A percentile compares a stretch with the other conserved stretches of the same genome.
Evolutionary conservation across 345 rosid genomes (phyloP).

Genomic region (Ceriops decandra): DNA sequence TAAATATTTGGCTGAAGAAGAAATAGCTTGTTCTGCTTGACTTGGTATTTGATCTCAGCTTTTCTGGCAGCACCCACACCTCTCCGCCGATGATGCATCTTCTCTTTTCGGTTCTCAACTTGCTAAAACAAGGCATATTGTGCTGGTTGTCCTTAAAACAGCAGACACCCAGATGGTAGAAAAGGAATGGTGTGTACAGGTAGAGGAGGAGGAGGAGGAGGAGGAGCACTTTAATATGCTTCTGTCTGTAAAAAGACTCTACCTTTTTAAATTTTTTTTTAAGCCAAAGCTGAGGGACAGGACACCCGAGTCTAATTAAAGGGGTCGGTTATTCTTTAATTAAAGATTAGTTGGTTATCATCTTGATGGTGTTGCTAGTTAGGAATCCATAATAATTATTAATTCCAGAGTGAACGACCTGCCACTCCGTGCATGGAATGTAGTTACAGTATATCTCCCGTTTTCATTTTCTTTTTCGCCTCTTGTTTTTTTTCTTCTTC

Average conservation of each 20-base stretch:
- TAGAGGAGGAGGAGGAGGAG: background rate
- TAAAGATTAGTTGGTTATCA: no score
- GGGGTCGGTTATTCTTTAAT: no score
- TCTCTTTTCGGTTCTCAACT: conserved; percentile 33
- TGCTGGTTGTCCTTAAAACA: conserved; percentile 51
- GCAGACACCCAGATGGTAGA: conserved; percentile 39
- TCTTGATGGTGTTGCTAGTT: no score
- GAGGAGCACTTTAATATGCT: conserved; percentile 7
- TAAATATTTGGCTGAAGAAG: background rate
- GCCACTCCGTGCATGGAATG: no score
- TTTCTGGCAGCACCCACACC: conserved; percentile 23
- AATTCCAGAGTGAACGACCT: no score
- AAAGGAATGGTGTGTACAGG: background rate
- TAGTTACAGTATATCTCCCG: no score
- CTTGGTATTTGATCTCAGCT: background rate
- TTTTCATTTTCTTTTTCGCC: no score
- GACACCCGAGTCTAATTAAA: background rate
- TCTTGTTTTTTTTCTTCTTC: no score
- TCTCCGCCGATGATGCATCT: conserved; percentile 32
- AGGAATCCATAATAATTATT: no score
- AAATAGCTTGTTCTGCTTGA: background rate
- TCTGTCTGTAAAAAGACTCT: conserved; percentile 29
- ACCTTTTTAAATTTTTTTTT: conserved; percentile 22
- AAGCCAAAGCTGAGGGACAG: conserved; percentile 21
- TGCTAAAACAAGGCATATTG: conserved; percentile 50